Percentiles rank a stretch among this genome's conserved stretches.
These are phyloP conservation scores for Wallacemonas sp. DNA, from an alignment of 208 protist species.

Conservation along the genomic window DNA sequence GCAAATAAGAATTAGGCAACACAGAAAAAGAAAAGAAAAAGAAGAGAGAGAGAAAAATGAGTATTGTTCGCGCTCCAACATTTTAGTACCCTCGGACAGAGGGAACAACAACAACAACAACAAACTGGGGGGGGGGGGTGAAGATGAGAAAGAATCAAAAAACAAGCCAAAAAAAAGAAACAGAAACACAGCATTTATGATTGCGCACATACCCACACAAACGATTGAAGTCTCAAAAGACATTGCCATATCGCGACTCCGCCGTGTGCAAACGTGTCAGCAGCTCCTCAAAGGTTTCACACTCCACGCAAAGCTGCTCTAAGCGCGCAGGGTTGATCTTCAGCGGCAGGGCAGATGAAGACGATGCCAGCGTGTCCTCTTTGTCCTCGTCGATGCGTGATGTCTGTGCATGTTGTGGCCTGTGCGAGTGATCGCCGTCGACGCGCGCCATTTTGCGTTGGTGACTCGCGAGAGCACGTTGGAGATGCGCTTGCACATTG, in stretches of 20 bases:
- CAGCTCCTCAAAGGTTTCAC: constrained; percentile 36
- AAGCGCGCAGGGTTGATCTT: constrained; percentile 48
- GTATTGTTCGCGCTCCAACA: not conserved
- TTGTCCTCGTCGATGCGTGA: not conserved
- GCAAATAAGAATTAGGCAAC: too few relatives aligned
- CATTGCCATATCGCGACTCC: constrained; percentile 21
- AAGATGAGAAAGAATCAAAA: not conserved
- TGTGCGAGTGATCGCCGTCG: not conserved
- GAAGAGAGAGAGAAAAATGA: not conserved
- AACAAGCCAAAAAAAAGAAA: not conserved
- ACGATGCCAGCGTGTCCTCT: not conserved
- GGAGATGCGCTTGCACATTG: not conserved
- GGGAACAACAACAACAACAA: not conserved
- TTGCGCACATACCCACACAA: too few relatives aligned
- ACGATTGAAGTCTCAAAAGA: constrained; percentile 23
- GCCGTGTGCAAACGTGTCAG: constrained; percentile 20
- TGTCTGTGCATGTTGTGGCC: not conserved
- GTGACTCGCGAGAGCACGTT: not conserved
- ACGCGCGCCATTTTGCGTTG: not conserved
- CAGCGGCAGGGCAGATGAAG: not conserved
- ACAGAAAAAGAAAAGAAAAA: constrained; percentile 1
- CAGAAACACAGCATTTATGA: not conserved
- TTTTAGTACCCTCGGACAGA: not conserved
- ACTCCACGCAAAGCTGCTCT: constrained; percentile 56
- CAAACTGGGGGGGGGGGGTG: not conserved